phyloP scores from a whole-genome alignment of 139 green algal genomes.

The Closterium sp. region DNA sequence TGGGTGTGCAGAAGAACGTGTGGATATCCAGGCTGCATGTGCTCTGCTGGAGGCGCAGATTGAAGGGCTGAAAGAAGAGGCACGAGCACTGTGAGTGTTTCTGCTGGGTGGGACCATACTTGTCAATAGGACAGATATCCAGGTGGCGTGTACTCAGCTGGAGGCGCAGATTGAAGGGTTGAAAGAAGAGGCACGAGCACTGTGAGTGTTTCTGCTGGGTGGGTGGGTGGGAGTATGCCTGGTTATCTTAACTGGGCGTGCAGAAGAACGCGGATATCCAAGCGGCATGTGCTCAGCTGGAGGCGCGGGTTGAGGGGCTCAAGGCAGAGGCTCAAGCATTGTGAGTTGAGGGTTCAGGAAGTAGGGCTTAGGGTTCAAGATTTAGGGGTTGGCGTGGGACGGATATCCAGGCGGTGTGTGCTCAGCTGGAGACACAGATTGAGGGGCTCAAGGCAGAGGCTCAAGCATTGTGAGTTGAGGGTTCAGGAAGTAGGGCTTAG shows the following conservation, averaged over 20 bases:
- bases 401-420: no score
- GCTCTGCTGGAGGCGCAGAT: neutral
- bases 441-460: no score
- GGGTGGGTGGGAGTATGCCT: no score
- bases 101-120: no score
- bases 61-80: neutral
- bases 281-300: neutral
- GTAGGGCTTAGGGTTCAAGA: neutral
- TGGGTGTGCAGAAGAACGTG: neutral
- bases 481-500: no score
- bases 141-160: neutral
- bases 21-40: neutral
- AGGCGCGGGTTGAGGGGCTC: neutral
- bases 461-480: no score
- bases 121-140: neutral
- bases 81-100: neutral
- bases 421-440: no score
- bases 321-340: neutral
- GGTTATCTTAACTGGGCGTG: neutral
- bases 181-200: neutral
- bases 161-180: neutral
- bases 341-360: no score
- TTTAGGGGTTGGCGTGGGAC: no score
- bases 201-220: neutral
- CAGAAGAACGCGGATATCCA: neutral